These are phyloP conservation scores for Russula emetica DNA, from an alignment of 768 basidiomycete species.

Conservation along the genomic window DNA sequence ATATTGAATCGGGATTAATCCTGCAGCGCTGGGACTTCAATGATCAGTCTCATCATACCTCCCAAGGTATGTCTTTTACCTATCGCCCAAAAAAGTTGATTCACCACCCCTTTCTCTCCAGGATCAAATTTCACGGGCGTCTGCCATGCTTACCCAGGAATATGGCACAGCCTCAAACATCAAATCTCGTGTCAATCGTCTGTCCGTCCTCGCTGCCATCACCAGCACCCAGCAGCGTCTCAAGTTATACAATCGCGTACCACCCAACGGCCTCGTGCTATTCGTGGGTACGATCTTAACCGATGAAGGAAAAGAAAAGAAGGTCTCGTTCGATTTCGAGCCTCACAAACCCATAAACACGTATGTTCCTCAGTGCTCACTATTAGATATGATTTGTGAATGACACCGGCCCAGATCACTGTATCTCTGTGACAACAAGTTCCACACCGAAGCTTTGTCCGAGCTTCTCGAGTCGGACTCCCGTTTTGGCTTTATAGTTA, in stretches of 20 bases:
- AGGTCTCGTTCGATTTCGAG: constrained; percentile 97
- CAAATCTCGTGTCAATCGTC: constrained; percentile 96
- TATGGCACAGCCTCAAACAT: constrained; percentile 99
- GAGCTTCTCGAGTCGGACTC: constrained; percentile 96
- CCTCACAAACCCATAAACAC: constrained; percentile 99
- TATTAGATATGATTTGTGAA: neutral
- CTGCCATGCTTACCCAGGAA: constrained; percentile 96
- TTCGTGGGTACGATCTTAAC: constrained; percentile 98
- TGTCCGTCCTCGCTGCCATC: constrained; percentile 96
- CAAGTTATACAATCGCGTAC: constrained; percentile 94
- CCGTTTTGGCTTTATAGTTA: constrained; percentile 98
- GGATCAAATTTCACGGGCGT: constrained; percentile 93
- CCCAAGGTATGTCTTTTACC: constrained; percentile 59
- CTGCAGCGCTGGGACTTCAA: constrained; percentile 87
- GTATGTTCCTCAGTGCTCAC: constrained; percentile 43
- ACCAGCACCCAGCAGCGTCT: constrained; percentile 96
- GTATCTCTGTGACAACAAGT: constrained; percentile 99
- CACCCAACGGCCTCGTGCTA: constrained; percentile 93
- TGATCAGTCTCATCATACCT: constrained; percentile 97
- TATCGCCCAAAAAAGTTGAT: constrained; percentile 4
- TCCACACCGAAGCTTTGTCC: constrained; percentile 96
- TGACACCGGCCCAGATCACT: constrained; percentile 60
- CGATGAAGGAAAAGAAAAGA: constrained; percentile 99
- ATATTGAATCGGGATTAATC: constrained; percentile 29
- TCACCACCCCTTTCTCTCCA: constrained; percentile 31